phyloP scores from a whole-genome alignment of 495 filamentous ascomycete genomes.

The Bacidia gigantensis region DNA sequence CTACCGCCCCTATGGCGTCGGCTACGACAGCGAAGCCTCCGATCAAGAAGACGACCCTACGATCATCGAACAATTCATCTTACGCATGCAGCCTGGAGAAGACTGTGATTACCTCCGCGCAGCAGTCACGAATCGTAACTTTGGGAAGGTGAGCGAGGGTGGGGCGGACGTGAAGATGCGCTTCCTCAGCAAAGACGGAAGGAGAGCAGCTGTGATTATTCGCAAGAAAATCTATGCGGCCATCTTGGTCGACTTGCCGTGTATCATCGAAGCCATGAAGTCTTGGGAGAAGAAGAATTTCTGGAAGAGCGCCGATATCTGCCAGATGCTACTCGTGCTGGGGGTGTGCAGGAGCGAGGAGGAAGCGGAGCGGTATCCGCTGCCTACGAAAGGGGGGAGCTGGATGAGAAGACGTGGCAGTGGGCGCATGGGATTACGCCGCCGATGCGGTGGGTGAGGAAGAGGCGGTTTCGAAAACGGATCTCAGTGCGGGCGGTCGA shows the following conservation, averaged over 20 bases:
- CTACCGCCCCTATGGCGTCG: conserved; percentile 55
- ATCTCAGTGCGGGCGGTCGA: conserved; percentile 76
- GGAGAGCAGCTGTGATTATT: conserved; percentile 59
- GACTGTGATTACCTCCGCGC: conserved; percentile 71
- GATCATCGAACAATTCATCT: conserved; percentile 75
- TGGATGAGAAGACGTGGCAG: conserved; percentile 49
- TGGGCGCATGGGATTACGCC: conserved; percentile 90
- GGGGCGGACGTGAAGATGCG: conserved; percentile 63
- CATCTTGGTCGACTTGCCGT: conserved; percentile 73
- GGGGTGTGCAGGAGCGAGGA: conserved; percentile 55
- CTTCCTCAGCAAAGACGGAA: conserved; percentile 60
- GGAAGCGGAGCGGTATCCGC: conserved; percentile 49
- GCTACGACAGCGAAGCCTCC: conserved; percentile 93
- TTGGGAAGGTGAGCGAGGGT: conserved; percentile 50
- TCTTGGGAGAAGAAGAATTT: conserved; percentile 78
- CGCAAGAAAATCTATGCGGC: conserved; percentile 63
- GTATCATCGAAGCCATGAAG: conserved; percentile 90
- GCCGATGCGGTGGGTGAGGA: conserved; percentile 74
- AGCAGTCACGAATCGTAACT: conserved; percentile 53
- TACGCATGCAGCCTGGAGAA: conserved; percentile 74
- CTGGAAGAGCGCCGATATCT: conserved; percentile 89
- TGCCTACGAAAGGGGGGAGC: conserved; percentile 41
- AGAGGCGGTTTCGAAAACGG: conserved; percentile 73
- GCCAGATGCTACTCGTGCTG: conserved; percentile 84
- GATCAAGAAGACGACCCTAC: conserved; percentile 76